phyloP scores from a whole-genome alignment of 345 rosid species.

The Brassica nigra region DNA sequence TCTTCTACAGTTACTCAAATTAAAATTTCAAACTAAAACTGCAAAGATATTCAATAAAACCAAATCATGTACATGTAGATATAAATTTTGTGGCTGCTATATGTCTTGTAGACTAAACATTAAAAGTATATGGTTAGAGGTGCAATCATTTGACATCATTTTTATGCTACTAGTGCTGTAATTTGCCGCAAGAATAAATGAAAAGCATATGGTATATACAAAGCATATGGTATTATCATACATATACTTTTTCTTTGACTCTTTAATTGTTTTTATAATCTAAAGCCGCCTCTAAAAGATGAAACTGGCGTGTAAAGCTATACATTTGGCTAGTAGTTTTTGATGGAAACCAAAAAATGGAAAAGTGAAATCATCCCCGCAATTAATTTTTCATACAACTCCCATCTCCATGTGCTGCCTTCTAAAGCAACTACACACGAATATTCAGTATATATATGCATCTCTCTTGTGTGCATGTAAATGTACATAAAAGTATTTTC shows the following conservation, averaged over 20 bases:
- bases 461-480: background rate
- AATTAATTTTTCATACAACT: constrained; percentile 20
- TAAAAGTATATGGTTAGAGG: background rate
- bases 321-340: constrained; percentile 15
- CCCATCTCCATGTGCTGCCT: constrained; percentile 42
- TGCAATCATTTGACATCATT: constrained; percentile 31
- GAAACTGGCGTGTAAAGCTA: constrained; percentile 37
- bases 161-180: constrained; percentile 27
- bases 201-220: constrained; percentile 3
- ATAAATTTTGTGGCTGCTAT: constrained; percentile 3
- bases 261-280: constrained; percentile 23
- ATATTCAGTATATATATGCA: constrained; percentile 18
- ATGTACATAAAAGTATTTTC: background rate
- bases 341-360: constrained; percentile 24
- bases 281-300: constrained; percentile 36
- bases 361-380: constrained; percentile 21
- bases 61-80: background rate
- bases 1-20: background rate
- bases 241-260: constrained; percentile 33
- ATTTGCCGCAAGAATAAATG: background rate
- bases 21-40: background rate
- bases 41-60: background rate
- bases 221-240: background rate
- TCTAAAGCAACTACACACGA: constrained; percentile 39
- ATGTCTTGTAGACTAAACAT: background rate